Evolutionary conservation across 805 yeast species (phyloP).

Genomic region (Suhomyces kilbournensis): DNA sequence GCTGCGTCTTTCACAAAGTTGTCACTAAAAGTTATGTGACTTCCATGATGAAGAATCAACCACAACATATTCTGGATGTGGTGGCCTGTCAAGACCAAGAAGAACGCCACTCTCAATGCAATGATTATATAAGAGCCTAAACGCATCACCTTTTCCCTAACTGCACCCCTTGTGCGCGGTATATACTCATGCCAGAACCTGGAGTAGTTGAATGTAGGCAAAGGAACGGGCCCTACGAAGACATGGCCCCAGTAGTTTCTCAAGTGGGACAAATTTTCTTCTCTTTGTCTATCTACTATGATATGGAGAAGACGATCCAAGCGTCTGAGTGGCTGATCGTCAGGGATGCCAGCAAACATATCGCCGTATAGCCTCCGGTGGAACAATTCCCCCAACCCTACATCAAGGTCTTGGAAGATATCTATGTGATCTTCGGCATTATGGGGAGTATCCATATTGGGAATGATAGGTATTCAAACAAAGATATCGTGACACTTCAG

Average conservation of each 20-base stretch:
- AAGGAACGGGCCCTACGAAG: slow-evolving; percentile 3
- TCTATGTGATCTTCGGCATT: slow-evolving; percentile 13
- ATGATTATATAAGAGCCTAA: not conserved
- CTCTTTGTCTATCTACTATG: not conserved
- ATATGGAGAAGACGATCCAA: not conserved
- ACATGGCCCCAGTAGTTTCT: slow-evolving; percentile 8
- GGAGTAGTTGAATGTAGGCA: slow-evolving; percentile 15
- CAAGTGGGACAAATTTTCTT: not conserved
- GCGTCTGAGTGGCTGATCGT: not conserved
- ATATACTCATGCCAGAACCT: slow-evolving; percentile 14
- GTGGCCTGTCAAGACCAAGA: slow-evolving; percentile 1
- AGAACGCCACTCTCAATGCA: slow-evolving; percentile 13
- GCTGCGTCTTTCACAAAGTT: slow-evolving; percentile 26
- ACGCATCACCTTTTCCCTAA: not conserved
- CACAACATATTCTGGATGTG: slow-evolving; percentile 16
- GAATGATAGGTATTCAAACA: not conserved
- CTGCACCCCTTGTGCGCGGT: slow-evolving; percentile 4
- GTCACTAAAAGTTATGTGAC: slow-evolving; percentile 28
- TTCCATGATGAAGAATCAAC: slow-evolving; percentile 22
- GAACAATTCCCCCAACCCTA: slow-evolving; percentile 19
- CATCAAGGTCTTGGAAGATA: slow-evolving; percentile 20
- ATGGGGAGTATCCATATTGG: not conserved
- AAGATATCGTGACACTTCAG: not conserved
- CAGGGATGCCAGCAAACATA: slow-evolving; percentile 8
- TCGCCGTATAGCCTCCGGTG: slow-evolving; percentile 13